Evolutionary conservation across 208 protist genomes (phyloP), one percentile per base, ranked within the genome.

Genomic region (Borovskyia barvae): DNA sequence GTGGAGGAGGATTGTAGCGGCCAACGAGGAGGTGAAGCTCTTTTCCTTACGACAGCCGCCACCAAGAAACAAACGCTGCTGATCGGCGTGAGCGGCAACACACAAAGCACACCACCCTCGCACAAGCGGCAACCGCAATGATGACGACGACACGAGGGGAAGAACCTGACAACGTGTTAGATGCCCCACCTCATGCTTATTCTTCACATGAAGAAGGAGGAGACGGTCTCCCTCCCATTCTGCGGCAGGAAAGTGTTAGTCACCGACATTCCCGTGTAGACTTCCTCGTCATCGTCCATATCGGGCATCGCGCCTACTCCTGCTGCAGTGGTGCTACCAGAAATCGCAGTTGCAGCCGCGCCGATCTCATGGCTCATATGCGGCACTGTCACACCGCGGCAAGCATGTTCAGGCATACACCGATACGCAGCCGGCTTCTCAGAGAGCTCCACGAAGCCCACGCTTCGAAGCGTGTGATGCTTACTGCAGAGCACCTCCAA

Each of bases 201-300:
- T 9, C 14, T 29, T 62, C 56, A 77, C 47, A 77, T 72, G 25
- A 93, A 93, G 66, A 93, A 93, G 6, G 86, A 93, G 25, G 86
- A 93, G 7, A 86, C 82, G 5, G 63, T 74, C 24, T 90, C 82
- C 20, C 65, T 55, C n/a, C 69, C 63, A 17, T 53, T 66, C 29
- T 68, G 55, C 17, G 61, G 60, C 30, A 72, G 36, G 26, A 69
- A 78, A 8, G 59, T 66, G 56, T 53, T 67, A 37, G 48, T 37
- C 11, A 43, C 61, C 25, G 45, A 53, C n/a, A 50, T 24, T 20
- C 51, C 45, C 50, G 59, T 59, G 50, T 78, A 78, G 6, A 55
- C 58, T 19, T 62, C 66, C 14, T 78, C 65, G 6, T 64, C 72
- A 15, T 53, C 66, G 19, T 47, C 26, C 33, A 32, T 47, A 24